Conservation (phyloP, 148 eudicot genomes). For the Rhododendron mucronatum region DNA sequence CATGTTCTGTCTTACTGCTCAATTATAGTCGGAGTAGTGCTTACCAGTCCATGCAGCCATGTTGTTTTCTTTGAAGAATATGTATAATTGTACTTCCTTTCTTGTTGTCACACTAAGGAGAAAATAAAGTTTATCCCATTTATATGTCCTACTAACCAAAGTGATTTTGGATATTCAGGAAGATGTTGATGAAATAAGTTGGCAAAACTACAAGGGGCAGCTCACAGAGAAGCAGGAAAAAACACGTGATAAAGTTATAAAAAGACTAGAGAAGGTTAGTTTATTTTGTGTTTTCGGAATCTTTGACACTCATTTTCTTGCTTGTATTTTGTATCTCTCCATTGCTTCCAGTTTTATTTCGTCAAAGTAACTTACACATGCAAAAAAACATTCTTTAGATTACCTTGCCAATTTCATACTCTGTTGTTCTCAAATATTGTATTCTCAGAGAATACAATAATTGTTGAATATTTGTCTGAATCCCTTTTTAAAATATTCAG, state of each 20-base stretch:
- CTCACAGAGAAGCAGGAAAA: conserved; percentile 99
- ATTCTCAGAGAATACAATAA: neutral
- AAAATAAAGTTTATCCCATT: neutral
- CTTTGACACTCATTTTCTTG: neutral
- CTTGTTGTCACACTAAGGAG: neutral
- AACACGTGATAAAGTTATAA: conserved; percentile 90
- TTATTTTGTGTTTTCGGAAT: neutral
- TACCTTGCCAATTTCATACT: neutral
- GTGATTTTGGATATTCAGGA: conserved; percentile 41
- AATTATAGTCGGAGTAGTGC: neutral
- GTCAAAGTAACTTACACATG: neutral
- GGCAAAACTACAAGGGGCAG: conserved; percentile 97
- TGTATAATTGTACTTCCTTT: conserved; percentile 1
- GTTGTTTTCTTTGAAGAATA: neutral
- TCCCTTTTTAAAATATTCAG: neutral
- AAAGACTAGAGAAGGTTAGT: conserved; percentile 90
- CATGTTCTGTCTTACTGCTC: neutral
- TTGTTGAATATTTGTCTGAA: neutral
- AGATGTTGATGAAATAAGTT: conserved; percentile 82
- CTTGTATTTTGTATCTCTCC: neutral
- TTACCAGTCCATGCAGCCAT: neutral
- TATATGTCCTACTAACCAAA: neutral
- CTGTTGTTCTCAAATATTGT: neutral
- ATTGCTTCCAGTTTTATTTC: neutral
- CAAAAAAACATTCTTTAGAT: neutral